Evolutionary conservation across 129 eudicot genomes (phyloP).

Genomic region (Oenanthe sinensis): DNA sequence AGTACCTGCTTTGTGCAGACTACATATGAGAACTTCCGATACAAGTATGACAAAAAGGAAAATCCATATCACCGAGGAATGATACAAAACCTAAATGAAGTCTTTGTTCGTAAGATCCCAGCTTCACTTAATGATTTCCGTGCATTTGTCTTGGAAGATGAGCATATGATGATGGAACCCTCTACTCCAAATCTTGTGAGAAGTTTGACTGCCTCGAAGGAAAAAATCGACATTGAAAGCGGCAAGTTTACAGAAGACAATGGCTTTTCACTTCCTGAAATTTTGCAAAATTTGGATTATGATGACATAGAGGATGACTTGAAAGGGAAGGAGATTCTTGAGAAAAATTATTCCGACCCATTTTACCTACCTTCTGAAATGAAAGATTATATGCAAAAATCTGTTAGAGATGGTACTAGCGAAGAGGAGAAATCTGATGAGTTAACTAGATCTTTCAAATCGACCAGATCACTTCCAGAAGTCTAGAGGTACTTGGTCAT

Average conservation of each 20-base stretch:
- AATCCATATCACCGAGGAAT: slow-evolving; percentile 79
- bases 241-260: slow-evolving; percentile 24
- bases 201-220: slow-evolving; percentile 37
- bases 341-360: slow-evolving; percentile 25
- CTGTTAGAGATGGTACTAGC: slow-evolving; percentile 25
- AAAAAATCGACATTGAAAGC: slow-evolving; percentile 70
- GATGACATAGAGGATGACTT: slow-evolving; percentile 38
- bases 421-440: slow-evolving; percentile 26
- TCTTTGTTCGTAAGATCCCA: slow-evolving; percentile 64
- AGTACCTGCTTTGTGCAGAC: slow-evolving; percentile 49
- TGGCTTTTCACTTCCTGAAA: slow-evolving; percentile 60
- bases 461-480: not conserved
- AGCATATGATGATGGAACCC: slow-evolving; percentile 30
- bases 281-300: slow-evolving; percentile 44
- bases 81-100: slow-evolving; percentile 49
- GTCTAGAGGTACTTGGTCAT: slow-evolving; percentile 4
- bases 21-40: slow-evolving; percentile 87
- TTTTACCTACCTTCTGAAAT: slow-evolving; percentile 24
- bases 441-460: slow-evolving; percentile 21
- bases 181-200: slow-evolving; percentile 26
- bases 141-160: slow-evolving; percentile 48
- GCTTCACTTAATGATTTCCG: slow-evolving; percentile 67
- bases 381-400: slow-evolving; percentile 12
- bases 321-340: slow-evolving; percentile 32
- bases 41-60: slow-evolving; percentile 65